A percentile compares a stretch with the other conserved stretches of the same genome.
Conservation (phyloP, 129 eudicot species). For the Saussurea involucrata region DNA sequence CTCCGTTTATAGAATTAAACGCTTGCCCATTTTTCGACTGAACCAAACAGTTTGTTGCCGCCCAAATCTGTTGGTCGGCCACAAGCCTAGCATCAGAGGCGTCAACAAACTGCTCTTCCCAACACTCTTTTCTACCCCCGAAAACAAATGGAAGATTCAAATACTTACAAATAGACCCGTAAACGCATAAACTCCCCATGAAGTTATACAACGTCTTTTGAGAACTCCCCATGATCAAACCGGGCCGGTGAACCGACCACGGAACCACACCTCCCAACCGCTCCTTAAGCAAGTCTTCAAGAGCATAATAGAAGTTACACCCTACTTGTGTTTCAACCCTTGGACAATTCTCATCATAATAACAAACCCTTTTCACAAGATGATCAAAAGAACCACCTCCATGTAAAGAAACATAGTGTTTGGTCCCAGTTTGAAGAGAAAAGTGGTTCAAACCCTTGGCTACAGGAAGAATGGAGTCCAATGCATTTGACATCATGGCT, state of each 20-base stretch:
- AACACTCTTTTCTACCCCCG: slow-evolving; percentile 73
- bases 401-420: slow-evolving; percentile 67
- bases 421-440: slow-evolving; percentile 80
- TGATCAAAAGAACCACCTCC: slow-evolving; percentile 18
- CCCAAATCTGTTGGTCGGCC: slow-evolving; percentile 88
- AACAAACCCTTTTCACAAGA: slow-evolving; percentile 19
- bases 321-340: slow-evolving; percentile 44
- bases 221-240: slow-evolving; percentile 76
- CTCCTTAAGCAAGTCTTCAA: slow-evolving; percentile 78
- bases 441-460: slow-evolving; percentile 59
- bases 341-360: slow-evolving; percentile 60
- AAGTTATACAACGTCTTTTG: slow-evolving; percentile 58
- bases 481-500: slow-evolving; percentile 75
- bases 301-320: slow-evolving; percentile 67
- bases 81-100: slow-evolving; percentile 87
- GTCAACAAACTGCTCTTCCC: slow-evolving; percentile 69
- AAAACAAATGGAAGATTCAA: slow-evolving; percentile 77
- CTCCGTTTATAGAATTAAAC: slow-evolving; percentile 70
- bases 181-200: slow-evolving; percentile 81
- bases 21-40: slow-evolving; percentile 50
- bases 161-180: slow-evolving; percentile 62
- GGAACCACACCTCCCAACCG: slow-evolving; percentile 42
- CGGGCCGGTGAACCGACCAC: slow-evolving; percentile 90
- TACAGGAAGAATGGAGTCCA: slow-evolving; percentile 56
- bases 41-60: slow-evolving; percentile 43